Evolutionary conservation across 2,329 filamentous ascomycete species (phyloP), one percentile per base, ranked within the genome.

Genomic region (Aspergillus sergii): DNA sequence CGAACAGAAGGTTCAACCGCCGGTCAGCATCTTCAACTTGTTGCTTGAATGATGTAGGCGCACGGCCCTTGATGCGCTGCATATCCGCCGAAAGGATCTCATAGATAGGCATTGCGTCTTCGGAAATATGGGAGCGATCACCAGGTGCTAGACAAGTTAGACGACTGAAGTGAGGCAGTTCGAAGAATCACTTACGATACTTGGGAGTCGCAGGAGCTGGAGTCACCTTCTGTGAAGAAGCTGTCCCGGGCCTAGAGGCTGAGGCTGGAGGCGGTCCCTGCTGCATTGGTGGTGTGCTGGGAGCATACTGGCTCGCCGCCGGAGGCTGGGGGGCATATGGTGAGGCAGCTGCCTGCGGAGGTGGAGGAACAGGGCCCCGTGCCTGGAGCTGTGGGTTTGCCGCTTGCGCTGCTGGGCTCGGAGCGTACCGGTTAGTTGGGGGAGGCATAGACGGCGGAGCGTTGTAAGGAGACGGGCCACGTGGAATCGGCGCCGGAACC

Each of bases 21-120:
- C 97, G 97, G 76, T 97, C 92, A 2, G 94, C 95, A 76, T 98
- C 95, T 72, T 93, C 91, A 23, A 99, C 93, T 76, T 98, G 94
- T 16, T 89, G 86, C 66, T 92, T 90, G 81, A 95, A 97, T 19
- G 90, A 89, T n/a, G 90, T 83, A 21, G 95, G 95, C 0, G 95
- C 95, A 69, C 92, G 91, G 36, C 89, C 82, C 64, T 94, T 94
- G 60, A 99, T 91, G 39, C 93, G 91, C 71, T 94, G 89, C 88
- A 98, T 93, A 71, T 98, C 94, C 36, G 86, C 85, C 59, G 83
- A 89, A 55, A 99, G 85, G 43, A 96, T 87, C 58, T 97, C 91
- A 59, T 91, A 93, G 69, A 99, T 84, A 57, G 88, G 89, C 75
- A 90, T 89, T 16, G 94, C 92, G 58, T 84, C 84, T 14, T 87